Percentiles rank a stretch among this genome's conserved stretches.
Conservation (phyloP, 208 protist genomes). For the Trypanosoma mega region DNA sequence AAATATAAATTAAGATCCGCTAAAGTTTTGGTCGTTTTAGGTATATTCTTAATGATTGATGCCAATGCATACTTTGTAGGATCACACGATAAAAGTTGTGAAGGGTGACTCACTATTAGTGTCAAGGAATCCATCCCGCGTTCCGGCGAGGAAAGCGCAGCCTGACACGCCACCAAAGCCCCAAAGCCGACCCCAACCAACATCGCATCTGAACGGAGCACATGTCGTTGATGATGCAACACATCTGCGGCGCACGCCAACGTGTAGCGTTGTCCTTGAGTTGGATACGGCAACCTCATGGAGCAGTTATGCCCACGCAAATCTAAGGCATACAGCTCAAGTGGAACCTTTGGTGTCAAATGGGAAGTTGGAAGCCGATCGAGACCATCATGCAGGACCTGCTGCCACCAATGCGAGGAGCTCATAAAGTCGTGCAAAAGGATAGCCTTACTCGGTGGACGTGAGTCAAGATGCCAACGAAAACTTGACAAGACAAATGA, state of each 20-base stretch:
- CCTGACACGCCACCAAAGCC: conserved; percentile 57
- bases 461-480: conserved; percentile 81
- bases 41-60: conserved; percentile 29
- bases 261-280: conserved; percentile 25
- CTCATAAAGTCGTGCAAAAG: conserved; percentile 77
- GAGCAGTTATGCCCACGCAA: conserved; percentile 78
- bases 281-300: conserved; percentile 17
- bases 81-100: conserved; percentile 44
- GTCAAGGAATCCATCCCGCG: conserved; percentile 47
- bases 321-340: conserved; percentile 81
- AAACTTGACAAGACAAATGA: conserved; percentile 64
- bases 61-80: conserved; percentile 29
- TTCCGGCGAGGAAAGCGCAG: conserved; percentile 57
- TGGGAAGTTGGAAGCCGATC: conserved; percentile 41
- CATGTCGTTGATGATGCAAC: conserved; percentile 43
- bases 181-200: conserved; percentile 74
- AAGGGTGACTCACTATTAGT: conserved; percentile 55
- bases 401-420: conserved; percentile 54
- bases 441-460: conserved; percentile 58
- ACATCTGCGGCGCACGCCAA: conserved; percentile 62
- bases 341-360: conserved; percentile 47
- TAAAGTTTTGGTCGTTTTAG: conserved; percentile 24
- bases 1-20: conserved; percentile 49
- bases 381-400: conserved; percentile 47
- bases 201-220: conserved; percentile 41